These are phyloP conservation scores for Mrakia frigida DNA, from an alignment of 768 basidiomycete genomes.

Conservation along the genomic window DNA sequence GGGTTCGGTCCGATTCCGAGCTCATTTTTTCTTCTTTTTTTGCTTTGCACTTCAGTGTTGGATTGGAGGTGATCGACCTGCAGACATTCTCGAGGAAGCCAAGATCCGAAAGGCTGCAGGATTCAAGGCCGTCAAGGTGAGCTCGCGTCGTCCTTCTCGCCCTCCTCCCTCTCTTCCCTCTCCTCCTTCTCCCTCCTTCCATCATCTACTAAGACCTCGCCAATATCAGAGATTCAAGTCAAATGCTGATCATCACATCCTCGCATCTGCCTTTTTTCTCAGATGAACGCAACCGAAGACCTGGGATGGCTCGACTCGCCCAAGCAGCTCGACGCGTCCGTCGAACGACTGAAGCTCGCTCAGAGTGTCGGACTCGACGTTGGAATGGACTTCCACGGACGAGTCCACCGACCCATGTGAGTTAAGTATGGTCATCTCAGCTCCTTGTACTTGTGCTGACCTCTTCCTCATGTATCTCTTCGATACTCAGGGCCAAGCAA, in stretches of 20 bases:
- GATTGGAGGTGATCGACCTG: conserved; percentile 52
- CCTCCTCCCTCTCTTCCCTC: too few relatives aligned
- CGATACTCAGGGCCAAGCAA: conserved; percentile 55
- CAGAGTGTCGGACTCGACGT: conserved; percentile 48
- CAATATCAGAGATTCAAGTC: too few relatives aligned
- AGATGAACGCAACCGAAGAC: conserved; percentile 23
- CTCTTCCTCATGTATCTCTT: conserved; percentile 46
- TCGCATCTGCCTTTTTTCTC: neutral
- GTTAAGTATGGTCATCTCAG: neutral
- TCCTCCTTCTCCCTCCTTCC: neutral
- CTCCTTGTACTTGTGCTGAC: conserved; percentile 38
- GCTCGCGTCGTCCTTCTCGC: conserved; percentile 44
- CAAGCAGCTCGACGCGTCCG: conserved; percentile 50
- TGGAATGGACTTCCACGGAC: conserved; percentile 61
- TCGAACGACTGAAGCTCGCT: conserved; percentile 55
- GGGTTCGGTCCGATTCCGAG: neutral
- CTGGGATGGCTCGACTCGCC: conserved; percentile 63
- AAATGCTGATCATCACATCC: neutral
- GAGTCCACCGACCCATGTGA: conserved; percentile 52
- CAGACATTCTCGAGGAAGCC: conserved; percentile 54
- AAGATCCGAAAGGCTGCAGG: conserved; percentile 56
- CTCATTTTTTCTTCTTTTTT: neutral
- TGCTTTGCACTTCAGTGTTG: conserved; percentile 44
- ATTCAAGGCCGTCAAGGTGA: conserved; percentile 70
- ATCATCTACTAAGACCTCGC: neutral